These are phyloP conservation scores for Babesia bigemina DNA, from an alignment of 169 alveolate species.

Conservation along the genomic window DNA sequence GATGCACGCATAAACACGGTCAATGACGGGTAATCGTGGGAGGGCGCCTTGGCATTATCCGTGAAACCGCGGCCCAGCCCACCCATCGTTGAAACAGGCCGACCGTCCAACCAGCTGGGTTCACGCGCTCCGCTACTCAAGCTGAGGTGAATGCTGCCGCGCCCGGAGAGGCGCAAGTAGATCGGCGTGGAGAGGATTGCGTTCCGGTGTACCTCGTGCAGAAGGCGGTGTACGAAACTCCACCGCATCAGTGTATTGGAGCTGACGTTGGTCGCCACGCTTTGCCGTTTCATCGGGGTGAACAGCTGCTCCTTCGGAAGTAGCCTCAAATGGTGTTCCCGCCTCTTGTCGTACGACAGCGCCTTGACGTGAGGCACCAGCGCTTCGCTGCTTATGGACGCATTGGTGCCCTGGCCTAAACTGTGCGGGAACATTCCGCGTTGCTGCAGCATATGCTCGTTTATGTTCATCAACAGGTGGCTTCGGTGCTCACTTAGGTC, in stretches of 20 bases:
- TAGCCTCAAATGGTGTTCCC: conserved; percentile 6
- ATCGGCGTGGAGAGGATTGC: conserved; percentile 56
- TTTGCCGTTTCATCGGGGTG: not conserved
- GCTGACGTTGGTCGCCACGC: not conserved
- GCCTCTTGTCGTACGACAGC: conserved; percentile 9
- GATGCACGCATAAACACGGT: conserved; percentile 18
- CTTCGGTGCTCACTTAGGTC: conserved; percentile 24
- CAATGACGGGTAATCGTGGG: conserved; percentile 27
- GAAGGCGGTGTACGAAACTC: conserved; percentile 25
- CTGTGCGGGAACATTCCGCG: conserved; percentile 1
- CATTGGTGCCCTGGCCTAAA: not conserved
- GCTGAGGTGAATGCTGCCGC: conserved; percentile 37
- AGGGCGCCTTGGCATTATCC: not conserved
- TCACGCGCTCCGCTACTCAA: not conserved
- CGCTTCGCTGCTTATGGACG: not conserved
- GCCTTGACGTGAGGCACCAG: not conserved
- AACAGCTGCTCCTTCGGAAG: not conserved
- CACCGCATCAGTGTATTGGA: conserved; percentile 12
- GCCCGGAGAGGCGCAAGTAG: conserved; percentile 45
- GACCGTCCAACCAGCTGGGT: not conserved
- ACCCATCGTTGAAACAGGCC: not conserved
- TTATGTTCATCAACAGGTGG: not conserved
- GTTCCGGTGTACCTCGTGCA: conserved; percentile 42
- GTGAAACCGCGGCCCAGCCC: not conserved
- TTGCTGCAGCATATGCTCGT: not conserved